These are phyloP conservation scores for Cyamopsis tetragonoloba DNA, from an alignment of 306 rosid species.

Conservation along the genomic window DNA sequence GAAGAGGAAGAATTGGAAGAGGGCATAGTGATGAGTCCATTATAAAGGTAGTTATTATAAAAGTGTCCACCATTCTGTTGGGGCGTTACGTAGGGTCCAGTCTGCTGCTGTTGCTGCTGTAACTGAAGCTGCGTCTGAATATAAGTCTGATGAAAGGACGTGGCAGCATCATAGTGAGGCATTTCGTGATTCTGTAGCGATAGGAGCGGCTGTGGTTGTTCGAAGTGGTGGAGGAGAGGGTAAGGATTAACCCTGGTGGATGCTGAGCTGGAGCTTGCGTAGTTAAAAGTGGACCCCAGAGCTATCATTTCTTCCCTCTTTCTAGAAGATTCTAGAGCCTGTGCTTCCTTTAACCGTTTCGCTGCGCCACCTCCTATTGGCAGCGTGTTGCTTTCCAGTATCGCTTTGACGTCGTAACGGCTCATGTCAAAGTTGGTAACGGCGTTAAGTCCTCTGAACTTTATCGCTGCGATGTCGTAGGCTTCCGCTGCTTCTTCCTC, in stretches of 20 bases:
- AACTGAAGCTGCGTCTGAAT: conserved; percentile 81
- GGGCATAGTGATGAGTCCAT: conserved; percentile 63
- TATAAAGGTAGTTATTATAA: conserved; percentile 55
- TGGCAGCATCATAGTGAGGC: conserved; percentile 48
- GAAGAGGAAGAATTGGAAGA: conserved; percentile 44
- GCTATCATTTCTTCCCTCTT: conserved; percentile 86
- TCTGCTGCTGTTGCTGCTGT: conserved; percentile 58
- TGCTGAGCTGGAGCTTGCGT: conserved; percentile 48
- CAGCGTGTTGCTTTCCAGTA: conserved; percentile 82
- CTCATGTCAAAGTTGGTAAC: conserved; percentile 97
- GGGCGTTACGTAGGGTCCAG: too few relatives aligned
- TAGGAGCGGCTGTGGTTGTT: conserved; percentile 57
- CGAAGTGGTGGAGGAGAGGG: conserved; percentile 49
- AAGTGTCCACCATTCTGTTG: conserved; percentile 45
- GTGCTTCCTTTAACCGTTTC: conserved; percentile 86
- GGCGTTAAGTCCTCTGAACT: conserved; percentile 87
- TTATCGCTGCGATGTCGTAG: conserved; percentile 93
- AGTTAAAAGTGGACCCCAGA: conserved; percentile 50
- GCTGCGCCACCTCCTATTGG: conserved; percentile 98
- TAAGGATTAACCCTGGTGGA: conserved; percentile 43
- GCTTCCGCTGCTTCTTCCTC: conserved; percentile 99
- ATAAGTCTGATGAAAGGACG: conserved; percentile 55
- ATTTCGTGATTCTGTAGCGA: conserved; percentile 68
- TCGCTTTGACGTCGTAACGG: conserved; percentile 90
- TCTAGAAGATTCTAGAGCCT: conserved; percentile 77